phyloP scores from a whole-genome alignment of 2,329 filamentous ascomycete genomes.

The Aspergillus chevalieri region DNA sequence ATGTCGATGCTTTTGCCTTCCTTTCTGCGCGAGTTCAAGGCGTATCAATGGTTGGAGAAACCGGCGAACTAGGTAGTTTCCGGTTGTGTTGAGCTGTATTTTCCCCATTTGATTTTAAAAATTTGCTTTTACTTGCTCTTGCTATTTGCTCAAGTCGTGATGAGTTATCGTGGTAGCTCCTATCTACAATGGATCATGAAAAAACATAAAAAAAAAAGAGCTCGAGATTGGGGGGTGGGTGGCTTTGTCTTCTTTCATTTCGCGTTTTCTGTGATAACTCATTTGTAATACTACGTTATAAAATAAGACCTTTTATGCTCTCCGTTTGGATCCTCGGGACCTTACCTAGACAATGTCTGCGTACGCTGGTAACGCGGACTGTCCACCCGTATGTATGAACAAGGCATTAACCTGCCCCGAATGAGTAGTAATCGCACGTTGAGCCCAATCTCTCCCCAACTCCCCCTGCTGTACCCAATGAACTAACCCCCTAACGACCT shows the following conservation, averaged over 20 bases:
- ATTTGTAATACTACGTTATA: constrained; percentile 27
- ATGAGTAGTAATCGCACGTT: not conserved
- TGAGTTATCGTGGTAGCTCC: not conserved
- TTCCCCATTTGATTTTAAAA: not conserved
- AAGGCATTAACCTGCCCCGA: constrained; percentile 20
- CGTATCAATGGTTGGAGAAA: not conserved
- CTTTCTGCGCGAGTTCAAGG: not conserved
- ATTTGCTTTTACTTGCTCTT: not conserved
- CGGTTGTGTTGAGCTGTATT: not conserved
- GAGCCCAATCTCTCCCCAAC: constrained; percentile 9
- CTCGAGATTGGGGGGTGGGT: not conserved
- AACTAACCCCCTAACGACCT: constrained; percentile 25
- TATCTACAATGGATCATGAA: not conserved
- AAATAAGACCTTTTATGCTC: constrained; percentile 7
- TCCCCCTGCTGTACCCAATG: constrained; percentile 19
- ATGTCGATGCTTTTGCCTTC: no score
- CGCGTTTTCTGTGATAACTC: not conserved
- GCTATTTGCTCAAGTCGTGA: not conserved
- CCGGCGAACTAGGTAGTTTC: not conserved
- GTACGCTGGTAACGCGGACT: constrained; percentile 29
- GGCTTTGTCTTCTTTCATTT: not conserved
- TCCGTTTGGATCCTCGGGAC: constrained; percentile 9
- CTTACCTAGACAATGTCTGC: constrained; percentile 11
- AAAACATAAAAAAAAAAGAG: not conserved
- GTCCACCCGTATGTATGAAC: constrained; percentile 34